Evolutionary conservation across 2,329 filamentous ascomycete genomes (phyloP), one percentile per base, ranked within the genome.

Genomic region (Fusarium agapanthi): DNA sequence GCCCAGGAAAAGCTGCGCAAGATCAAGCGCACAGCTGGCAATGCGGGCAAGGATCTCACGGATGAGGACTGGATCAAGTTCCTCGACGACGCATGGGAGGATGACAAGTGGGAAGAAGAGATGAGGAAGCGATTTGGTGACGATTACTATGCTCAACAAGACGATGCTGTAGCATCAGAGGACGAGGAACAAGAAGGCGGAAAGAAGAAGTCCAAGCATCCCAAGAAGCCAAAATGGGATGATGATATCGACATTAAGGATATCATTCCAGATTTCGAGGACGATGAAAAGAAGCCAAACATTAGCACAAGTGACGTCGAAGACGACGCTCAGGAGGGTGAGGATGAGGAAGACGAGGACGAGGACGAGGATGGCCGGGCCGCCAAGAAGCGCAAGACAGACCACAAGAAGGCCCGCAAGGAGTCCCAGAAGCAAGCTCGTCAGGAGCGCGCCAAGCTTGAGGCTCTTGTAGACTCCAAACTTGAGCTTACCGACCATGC

Each of bases 241-340:
- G 95, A 98, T 78, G 96, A 99, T 80, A 98, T 99, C 76, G 95
- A 98, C 79, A 98, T 99, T 84, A 94, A 93, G 69, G 95, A 97
- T 80, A 87, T 98, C 56, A 85, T 97, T 34, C 95, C 94, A 4
- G 94, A 97, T 69, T 97, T 97, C 79, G 90, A 93, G 26, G 93
- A 94, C 32, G 89, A 89, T 12, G 84, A 87, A 65, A 79, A 51
- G 28, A 83, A 86, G 55, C 88, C 89, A 26, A 83, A 84, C 3
- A 82, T 92, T 66, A 83, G 84, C 3, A 83, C 92, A 4, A 89
- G 89, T 10, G 84, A 84, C 20, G 82, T 80, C 3, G 83, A 81
- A 16, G 83, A 81, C 15, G 82, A 82, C 13, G 79, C 66, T 7
- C 80, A 78, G 4, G 81, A 81, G 0, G 44, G 44, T 22, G 81